These are phyloP conservation scores for Heterobasidion occidentale DNA, from an alignment of 1,284 basidiomycete genomes.

Conservation along the genomic window DNA sequence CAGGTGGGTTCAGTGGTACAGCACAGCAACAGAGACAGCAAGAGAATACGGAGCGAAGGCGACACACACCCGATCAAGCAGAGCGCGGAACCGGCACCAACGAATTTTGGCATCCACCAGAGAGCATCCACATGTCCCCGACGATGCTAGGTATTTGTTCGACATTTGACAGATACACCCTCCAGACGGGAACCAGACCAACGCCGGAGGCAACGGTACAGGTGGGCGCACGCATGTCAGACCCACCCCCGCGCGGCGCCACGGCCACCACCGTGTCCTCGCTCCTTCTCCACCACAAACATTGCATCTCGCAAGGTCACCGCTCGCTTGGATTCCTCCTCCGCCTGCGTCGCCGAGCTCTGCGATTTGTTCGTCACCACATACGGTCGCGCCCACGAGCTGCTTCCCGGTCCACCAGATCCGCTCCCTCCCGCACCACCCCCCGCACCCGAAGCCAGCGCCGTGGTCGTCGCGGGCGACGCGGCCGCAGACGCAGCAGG, in stretches of 20 bases:
- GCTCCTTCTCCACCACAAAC: constrained; percentile 72
- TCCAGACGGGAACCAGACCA: neutral
- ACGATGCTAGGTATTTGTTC: too few species aligned
- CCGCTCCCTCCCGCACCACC: constrained; percentile 5
- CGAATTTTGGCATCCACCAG: too few species aligned
- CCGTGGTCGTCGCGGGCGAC: constrained; percentile 24
- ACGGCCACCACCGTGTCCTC: constrained; percentile 69
- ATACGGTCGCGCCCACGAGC: constrained; percentile 63
- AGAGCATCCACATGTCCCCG: too few species aligned
- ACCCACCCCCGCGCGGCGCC: constrained; percentile 68
- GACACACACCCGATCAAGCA: neutral
- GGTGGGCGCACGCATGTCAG: constrained; percentile 16
- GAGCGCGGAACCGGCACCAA: neutral
- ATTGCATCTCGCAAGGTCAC: constrained; percentile 70
- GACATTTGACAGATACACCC: too few species aligned
- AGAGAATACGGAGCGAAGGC: neutral
- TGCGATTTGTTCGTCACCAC: constrained; percentile 36
- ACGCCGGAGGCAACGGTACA: neutral
- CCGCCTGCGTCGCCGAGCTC: constrained; percentile 30
- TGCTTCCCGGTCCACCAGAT: constrained; percentile 4
- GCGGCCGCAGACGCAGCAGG: constrained; percentile 19
- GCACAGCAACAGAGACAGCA: neutral
- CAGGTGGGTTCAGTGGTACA: neutral
- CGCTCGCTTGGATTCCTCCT: constrained; percentile 45
- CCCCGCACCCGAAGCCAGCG: constrained; percentile 24